A percentile compares a stretch with the other conserved stretches of the same genome.
These are phyloP conservation scores for Acer yangbiense DNA, from an alignment of 345 rosid species.

Conservation along the genomic window DNA sequence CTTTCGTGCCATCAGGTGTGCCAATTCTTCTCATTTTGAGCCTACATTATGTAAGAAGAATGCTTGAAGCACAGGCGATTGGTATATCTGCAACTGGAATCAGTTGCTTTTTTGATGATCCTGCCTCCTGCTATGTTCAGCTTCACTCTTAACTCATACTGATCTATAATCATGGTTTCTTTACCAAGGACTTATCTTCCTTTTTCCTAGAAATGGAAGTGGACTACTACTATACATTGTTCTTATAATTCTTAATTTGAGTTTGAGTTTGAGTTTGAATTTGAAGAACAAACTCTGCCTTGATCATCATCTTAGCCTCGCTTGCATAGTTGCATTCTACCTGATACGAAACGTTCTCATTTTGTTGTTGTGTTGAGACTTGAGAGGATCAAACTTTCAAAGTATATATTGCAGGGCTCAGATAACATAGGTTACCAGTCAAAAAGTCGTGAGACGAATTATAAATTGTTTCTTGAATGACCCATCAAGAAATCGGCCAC, in stretches of 20 bases:
- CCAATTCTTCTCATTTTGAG: conserved; percentile 43
- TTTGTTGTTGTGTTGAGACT: conserved; percentile 41
- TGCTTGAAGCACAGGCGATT: conserved; percentile 75
- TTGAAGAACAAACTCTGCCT: neutral
- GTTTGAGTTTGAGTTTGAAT: neutral
- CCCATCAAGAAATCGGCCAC: too few species aligned
- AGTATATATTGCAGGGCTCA: conserved; percentile 46
- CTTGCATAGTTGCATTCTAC: neutral
- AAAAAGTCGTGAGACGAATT: neutral
- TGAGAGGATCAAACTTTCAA: conserved; percentile 63
- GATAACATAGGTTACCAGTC: neutral
- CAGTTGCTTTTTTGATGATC: conserved; percentile 90
- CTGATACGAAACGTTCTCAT: neutral
- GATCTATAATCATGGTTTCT: neutral
- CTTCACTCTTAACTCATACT: neutral
- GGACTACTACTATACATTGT: too few species aligned
- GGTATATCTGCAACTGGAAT: conserved; percentile 93
- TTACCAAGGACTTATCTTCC: conserved; percentile 13
- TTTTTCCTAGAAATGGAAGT: too few species aligned
- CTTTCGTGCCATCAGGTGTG: conserved; percentile 85
- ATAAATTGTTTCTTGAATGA: too few species aligned
- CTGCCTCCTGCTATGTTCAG: conserved; percentile 53
- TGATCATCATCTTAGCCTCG: neutral
- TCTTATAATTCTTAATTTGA: neutral
- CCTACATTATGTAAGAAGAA: conserved; percentile 54